phyloP scores from a whole-genome alignment of 2,329 filamentous ascomycete genomes.

The Stagonosporopsis rhizophila region DNA sequence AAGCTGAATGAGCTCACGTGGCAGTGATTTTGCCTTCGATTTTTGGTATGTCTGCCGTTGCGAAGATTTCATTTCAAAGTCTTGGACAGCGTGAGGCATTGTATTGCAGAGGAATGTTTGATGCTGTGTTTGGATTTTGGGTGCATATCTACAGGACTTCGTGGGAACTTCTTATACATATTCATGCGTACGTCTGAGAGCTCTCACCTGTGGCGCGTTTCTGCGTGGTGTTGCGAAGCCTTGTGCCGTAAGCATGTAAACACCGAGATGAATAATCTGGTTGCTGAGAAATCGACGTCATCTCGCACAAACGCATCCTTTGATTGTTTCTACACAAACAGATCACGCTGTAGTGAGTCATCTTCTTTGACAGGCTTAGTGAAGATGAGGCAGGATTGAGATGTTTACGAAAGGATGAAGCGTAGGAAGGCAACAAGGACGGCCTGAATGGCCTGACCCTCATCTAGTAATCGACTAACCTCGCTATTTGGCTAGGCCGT shows the following conservation, averaged over 20 bases:
- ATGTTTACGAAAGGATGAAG: background rate
- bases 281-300: constrained; percentile 14
- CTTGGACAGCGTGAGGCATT: constrained; percentile 5
- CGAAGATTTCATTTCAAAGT: background rate
- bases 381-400: background rate
- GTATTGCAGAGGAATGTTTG: no score
- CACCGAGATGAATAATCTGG: constrained; percentile 11
- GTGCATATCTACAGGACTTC: background rate
- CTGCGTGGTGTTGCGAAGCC: background rate
- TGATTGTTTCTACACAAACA: background rate
- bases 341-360: background rate
- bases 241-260: constrained; percentile 5
- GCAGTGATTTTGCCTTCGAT: constrained; percentile 11
- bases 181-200: background rate
- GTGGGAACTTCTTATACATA: background rate
- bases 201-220: background rate
- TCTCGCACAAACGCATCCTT: background rate
- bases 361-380: background rate
- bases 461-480: background rate
- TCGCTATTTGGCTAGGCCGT: background rate
- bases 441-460: background rate
- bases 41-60: background rate
- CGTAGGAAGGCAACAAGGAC: background rate
- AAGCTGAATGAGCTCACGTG: constrained; percentile 19
- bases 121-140: no score